Evolutionary conservation across 2,329 filamentous ascomycete genomes (phyloP).

Genomic region (Shiraia sp.): DNA sequence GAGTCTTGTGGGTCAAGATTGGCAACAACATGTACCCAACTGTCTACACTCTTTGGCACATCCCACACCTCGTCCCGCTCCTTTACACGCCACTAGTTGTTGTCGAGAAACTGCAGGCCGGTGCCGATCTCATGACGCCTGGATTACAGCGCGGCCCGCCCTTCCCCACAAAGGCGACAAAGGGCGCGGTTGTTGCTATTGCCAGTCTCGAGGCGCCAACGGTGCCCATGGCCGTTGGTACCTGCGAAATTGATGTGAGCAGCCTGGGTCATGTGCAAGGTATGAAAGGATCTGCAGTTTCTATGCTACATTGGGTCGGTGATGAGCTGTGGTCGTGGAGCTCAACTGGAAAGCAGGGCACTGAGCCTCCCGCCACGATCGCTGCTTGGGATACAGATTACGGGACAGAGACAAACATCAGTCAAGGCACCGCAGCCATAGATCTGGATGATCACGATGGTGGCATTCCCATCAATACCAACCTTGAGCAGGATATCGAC

Average conservation of each 20-base stretch:
- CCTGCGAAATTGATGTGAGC: constrained; percentile 67
- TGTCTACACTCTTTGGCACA: constrained; percentile 70
- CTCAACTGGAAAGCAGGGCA: constrained; percentile 57
- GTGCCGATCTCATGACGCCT: constrained; percentile 71
- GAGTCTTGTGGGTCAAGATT: constrained; percentile 67
- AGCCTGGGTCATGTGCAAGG: constrained; percentile 60
- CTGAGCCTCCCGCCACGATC: constrained; percentile 56
- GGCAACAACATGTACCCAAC: constrained; percentile 60
- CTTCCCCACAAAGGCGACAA: constrained; percentile 62
- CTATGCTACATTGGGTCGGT: constrained; percentile 68
- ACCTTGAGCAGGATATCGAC: constrained; percentile 34
- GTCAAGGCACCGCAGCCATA: constrained; percentile 47
- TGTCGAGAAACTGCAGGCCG: constrained; percentile 65
- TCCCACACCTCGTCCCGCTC: constrained; percentile 63
- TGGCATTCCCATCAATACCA: constrained; percentile 48
- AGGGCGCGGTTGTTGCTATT: constrained; percentile 65
- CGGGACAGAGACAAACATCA: constrained; percentile 35
- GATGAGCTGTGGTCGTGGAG: constrained; percentile 72
- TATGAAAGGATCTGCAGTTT: constrained; percentile 66
- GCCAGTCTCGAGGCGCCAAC: constrained; percentile 62
- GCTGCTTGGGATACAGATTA: constrained; percentile 54
- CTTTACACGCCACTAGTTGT: constrained; percentile 66
- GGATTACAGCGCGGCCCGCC: constrained; percentile 67
- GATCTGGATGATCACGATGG: constrained; percentile 51
- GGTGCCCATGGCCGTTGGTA: constrained; percentile 66